Evolutionary conservation across 2,329 filamentous ascomycete species (phyloP).

Genomic region (Monilinia fructicola): DNA sequence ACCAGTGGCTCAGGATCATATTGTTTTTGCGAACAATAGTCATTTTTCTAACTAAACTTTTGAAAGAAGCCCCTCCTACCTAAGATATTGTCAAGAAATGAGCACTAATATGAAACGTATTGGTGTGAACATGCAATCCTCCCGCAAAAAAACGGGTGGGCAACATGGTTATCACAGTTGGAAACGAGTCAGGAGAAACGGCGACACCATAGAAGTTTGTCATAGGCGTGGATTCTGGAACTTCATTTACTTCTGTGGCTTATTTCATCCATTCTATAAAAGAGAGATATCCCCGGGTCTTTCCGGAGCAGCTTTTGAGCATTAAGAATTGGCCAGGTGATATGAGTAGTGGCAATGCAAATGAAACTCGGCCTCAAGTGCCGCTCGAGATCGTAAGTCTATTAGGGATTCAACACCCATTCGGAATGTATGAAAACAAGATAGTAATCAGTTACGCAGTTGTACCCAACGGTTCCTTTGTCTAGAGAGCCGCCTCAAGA

Average conservation of each 20-base stretch:
- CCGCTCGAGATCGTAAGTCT: slow-evolving; percentile 8
- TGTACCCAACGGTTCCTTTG: slow-evolving; percentile 5
- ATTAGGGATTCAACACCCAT: background rate
- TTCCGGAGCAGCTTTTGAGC: background rate
- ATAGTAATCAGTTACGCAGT: background rate
- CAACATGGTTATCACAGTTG: too few relatives aligned
- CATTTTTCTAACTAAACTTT: background rate
- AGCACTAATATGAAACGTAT: too few relatives aligned
- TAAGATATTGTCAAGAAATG: too few relatives aligned
- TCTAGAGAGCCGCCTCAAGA: background rate
- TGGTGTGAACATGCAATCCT: background rate
- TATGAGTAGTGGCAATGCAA: background rate
- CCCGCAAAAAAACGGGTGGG: background rate
- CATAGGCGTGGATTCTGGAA: slow-evolving; percentile 16
- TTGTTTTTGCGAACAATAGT: too few relatives aligned
- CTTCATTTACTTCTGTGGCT: slow-evolving; percentile 2
- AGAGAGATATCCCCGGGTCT: background rate
- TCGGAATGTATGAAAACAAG: background rate
- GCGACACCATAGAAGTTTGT: slow-evolving; percentile 5
- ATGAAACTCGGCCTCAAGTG: slow-evolving; percentile 4
- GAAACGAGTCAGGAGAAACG: background rate
- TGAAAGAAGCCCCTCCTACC: too few relatives aligned
- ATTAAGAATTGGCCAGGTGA: slow-evolving; percentile 20
- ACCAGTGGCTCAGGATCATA: too few relatives aligned
- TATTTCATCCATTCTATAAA: background rate